A percentile compares a stretch with the other conserved stretches of the same genome.
Evolutionary conservation across 176 grass and related monocot species (phyloP).

Genomic region (Oryza brachyantha): DNA sequence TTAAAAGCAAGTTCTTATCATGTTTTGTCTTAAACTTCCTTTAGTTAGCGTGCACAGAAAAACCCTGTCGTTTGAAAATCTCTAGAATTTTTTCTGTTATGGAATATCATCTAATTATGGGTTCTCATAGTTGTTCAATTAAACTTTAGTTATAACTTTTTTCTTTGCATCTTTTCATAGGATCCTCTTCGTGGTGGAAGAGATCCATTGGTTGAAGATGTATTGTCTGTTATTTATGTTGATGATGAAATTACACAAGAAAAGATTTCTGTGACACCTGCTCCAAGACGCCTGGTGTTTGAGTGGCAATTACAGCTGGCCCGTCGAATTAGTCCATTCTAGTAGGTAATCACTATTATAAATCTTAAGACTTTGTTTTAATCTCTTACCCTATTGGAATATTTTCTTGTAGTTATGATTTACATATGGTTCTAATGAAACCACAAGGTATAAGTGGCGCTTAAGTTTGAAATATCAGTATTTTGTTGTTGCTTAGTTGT

Average conservation of each 20-base stretch:
- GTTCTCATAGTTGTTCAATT: constrained; percentile 17
- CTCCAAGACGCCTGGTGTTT: constrained; percentile 54
- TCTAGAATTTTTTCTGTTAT: constrained; percentile 13
- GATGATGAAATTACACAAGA: constrained; percentile 37
- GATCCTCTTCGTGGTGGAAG: constrained; percentile 97
- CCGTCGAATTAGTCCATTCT: constrained; percentile 86
- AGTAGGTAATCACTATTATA: constrained; percentile 38
- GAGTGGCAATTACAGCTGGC: constrained; percentile 94
- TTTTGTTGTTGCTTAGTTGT: neutral
- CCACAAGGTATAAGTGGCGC: neutral
- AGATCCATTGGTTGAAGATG: constrained; percentile 85
- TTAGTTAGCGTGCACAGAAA: neutral
- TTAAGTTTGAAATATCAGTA: neutral
- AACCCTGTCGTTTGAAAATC: neutral
- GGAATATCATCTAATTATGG: neutral
- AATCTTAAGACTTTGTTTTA: neutral
- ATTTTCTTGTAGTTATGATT: constrained; percentile 21
- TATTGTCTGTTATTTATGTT: constrained; percentile 64
- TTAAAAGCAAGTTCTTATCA: no score
- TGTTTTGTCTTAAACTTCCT: neutral
- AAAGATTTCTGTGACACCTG: constrained; percentile 49
- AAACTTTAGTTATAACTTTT: constrained; percentile 17
- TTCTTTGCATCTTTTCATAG: constrained; percentile 41
- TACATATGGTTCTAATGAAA: neutral
- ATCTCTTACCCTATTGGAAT: neutral